These are phyloP conservation scores for Penicillium hordei DNA, from an alignment of 2,329 filamentous ascomycete genomes.

Conservation along the genomic window DNA sequence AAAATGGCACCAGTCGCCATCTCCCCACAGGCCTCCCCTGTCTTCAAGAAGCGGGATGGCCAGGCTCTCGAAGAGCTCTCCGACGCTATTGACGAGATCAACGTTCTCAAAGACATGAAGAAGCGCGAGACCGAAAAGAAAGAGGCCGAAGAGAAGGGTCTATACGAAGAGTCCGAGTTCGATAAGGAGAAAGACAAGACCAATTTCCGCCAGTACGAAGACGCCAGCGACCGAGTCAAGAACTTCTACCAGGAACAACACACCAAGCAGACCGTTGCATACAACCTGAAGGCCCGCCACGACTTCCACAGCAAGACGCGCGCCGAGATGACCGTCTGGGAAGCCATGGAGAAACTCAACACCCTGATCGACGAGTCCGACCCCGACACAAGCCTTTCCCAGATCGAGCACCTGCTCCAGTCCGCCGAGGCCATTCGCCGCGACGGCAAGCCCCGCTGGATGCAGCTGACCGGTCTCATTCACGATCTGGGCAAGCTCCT, in stretches of 20 bases:
- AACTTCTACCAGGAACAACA: conserved; percentile 76
- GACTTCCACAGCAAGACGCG: conserved; percentile 66
- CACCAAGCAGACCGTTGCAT: conserved; percentile 60
- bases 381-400: conserved; percentile 80
- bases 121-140: conserved; percentile 54
- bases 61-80: conserved; percentile 59
- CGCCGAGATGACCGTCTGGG: conserved; percentile 80
- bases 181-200: conserved; percentile 76
- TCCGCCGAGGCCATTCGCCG: conserved; percentile 84
- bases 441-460: conserved; percentile 58
- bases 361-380: conserved; percentile 88
- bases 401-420: conserved; percentile 88
- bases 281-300: conserved; percentile 79
- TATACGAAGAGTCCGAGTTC: conserved; percentile 63
- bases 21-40: conserved; percentile 22
- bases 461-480: conserved; percentile 51
- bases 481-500: conserved; percentile 50
- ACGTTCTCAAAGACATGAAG: conserved; percentile 58
- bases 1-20: conserved; percentile 36
- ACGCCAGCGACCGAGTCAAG: conserved; percentile 80
- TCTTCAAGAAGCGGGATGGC: conserved; percentile 51
- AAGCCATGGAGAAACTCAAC: conserved; percentile 91
- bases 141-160: conserved; percentile 38
- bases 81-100: conserved; percentile 61
- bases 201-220: conserved; percentile 78